These are phyloP conservation scores for Salisapilia sapeloensis DNA, from an alignment of 352 stramenopile genomes.

Conservation along the genomic window DNA sequence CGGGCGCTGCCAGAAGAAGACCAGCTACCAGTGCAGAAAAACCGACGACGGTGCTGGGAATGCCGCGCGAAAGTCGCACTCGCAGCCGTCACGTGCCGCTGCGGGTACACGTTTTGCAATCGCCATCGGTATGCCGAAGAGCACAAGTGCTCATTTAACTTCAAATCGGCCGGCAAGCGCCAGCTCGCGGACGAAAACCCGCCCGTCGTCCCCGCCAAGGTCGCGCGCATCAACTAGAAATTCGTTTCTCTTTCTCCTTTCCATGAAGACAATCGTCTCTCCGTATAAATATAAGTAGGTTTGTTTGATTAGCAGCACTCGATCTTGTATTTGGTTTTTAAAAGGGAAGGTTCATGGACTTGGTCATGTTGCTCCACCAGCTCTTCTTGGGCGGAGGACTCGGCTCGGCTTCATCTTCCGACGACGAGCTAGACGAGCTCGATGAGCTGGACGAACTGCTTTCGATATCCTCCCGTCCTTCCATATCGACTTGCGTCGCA, in stretches of 20 bases:
- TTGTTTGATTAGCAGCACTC: no score
- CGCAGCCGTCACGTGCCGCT: slow-evolving; percentile 76
- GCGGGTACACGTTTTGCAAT: slow-evolving; percentile 82
- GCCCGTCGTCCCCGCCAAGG: slow-evolving; percentile 55
- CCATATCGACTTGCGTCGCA: slow-evolving; percentile 12
- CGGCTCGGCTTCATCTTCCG: no score
- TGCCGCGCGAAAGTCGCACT: slow-evolving; percentile 78
- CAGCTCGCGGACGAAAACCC: slow-evolving; percentile 75
- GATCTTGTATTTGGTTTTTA: no score
- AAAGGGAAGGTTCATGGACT: no score
- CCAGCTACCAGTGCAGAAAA: slow-evolving; percentile 51
- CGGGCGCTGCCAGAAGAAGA: slow-evolving; percentile 4
- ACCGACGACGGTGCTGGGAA: slow-evolving; percentile 75
- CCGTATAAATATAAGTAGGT: slow-evolving; percentile 2
- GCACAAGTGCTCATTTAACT: slow-evolving; percentile 80
- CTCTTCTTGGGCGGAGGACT: no score
- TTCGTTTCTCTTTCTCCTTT: no score
- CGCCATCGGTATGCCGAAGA: slow-evolving; percentile 82
- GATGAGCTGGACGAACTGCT: slow-evolving; percentile 4
- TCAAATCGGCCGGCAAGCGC: slow-evolving; percentile 64
- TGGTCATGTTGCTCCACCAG: no score
- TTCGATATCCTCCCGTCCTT: slow-evolving; percentile 7
- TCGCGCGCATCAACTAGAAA: slow-evolving; percentile 73
- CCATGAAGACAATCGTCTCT: no score
- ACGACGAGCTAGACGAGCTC: not conserved